Base-by-base conservation (phyloP, 176 grass and related monocot genomes). In the Poa pratensis region DNA sequence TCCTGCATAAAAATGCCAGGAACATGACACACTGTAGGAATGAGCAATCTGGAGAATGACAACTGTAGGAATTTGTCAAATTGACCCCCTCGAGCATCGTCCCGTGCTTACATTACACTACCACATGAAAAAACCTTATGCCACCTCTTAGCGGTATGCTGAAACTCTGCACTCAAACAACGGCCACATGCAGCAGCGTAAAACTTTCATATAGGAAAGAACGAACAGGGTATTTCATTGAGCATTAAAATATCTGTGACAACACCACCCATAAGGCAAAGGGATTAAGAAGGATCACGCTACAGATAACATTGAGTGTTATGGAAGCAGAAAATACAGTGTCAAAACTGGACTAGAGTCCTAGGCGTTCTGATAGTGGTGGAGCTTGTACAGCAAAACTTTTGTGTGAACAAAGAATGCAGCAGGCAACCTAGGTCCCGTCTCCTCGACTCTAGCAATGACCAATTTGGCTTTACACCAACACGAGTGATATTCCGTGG, bases 321-420 rank as follows among this genome's bases (percentile, higher is more conserved):
- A 43, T 23, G 50, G 18, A 55, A 75, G 18, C 46, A 71, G 52
- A 69, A 17, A 69, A 50, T 5, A 81, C 39, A 68, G 39, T 40
- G 58, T 68, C 68, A 82, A 90, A 87, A 90, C 46, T 79, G 32
- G 42, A 61, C 3, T 8, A 2, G 11, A 51, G 14, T 24, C 27
- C 88, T 76, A 97, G 4, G 91, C 91, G 52, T 89, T 95, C 63
- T 88, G 83, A 50, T 95, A 94, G 82, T 95, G 91, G 63, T 95
- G 91, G 73, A 95, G 82, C 78, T 98, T 98, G 81, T 94, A 98
- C 1, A 95, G 39, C 70, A 94, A 28, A 62, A 98, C 93, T 24
- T 89, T 90, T 32, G 32, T 32, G 32, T 32, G 32, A 32, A 32
- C 32, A 32, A 32, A 32, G 32, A 32, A 32, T 32, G 32, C 32